Percentiles rank a stretch among this genome's conserved stretches.
These are phyloP conservation scores for Penicillium alfredii DNA, from an alignment of 495 filamentous ascomycete species.

Conservation along the genomic window DNA sequence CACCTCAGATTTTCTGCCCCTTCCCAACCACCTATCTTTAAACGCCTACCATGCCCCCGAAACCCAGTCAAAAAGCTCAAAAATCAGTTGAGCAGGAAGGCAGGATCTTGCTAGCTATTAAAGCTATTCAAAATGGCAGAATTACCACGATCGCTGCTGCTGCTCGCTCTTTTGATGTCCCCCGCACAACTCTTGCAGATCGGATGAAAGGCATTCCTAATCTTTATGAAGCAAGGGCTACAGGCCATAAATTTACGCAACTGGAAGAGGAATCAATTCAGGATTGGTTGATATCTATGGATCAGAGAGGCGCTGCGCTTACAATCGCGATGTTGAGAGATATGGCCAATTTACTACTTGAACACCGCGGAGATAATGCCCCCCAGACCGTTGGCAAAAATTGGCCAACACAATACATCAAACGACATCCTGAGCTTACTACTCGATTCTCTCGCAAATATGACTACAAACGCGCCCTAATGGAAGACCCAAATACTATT, in stretches of 20 bases:
- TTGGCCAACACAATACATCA: background rate
- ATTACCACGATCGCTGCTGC: too few species aligned
- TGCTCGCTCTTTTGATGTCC: too few species aligned
- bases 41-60: too few species aligned
- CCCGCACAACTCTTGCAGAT: too few species aligned
- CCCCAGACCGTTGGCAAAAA: background rate
- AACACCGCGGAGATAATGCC: background rate
- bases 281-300: background rate
- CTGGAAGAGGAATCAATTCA: background rate
- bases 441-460: background rate
- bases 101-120: too few species aligned
- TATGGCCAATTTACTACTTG: conserved; percentile 1
- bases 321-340: background rate
- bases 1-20: too few species aligned
- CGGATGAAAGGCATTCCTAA: too few species aligned
- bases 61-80: too few species aligned
- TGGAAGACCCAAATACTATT: background rate
- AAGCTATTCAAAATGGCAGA: too few species aligned
- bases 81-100: too few species aligned
- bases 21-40: too few species aligned
- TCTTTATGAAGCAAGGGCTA: too few species aligned
- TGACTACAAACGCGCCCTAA: background rate
- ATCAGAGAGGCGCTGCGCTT: conserved; percentile 3
- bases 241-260: background rate
- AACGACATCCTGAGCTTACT: background rate